Evolutionary conservation across 1,284 basidiomycete genomes (phyloP).

Genomic region (Malassezia cuniculi): DNA sequence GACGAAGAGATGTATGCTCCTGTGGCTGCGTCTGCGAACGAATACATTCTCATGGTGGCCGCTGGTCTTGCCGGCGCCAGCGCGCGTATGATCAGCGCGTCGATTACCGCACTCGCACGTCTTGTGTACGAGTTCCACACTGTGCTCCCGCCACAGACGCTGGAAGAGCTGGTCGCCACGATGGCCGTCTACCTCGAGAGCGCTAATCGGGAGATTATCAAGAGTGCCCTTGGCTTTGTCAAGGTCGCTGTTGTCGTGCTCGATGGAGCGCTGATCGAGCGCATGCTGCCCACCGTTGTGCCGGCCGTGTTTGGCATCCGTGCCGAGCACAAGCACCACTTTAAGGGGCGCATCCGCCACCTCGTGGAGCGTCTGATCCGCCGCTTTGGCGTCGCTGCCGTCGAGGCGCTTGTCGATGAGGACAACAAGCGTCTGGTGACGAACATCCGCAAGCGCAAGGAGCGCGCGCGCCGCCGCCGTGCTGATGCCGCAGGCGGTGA

Average conservation of each 20-base stretch:
- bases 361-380: conserved; percentile 92
- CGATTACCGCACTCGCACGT: conserved; percentile 81
- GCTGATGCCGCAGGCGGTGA: conserved; percentile 16
- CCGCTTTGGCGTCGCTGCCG: conserved; percentile 73
- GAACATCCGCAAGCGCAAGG: conserved; percentile 83
- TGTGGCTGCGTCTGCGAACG: conserved; percentile 70
- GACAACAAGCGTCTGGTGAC: conserved; percentile 65
- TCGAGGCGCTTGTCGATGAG: conserved; percentile 54
- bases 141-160: conserved; percentile 60
- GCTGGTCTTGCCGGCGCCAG: conserved; percentile 84
- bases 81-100: conserved; percentile 97
- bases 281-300: conserved; percentile 65
- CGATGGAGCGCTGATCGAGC: conserved; percentile 57
- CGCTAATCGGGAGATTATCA: conserved; percentile 92
- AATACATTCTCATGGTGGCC: conserved; percentile 93
- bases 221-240: conserved; percentile 84
- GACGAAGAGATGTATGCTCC: conserved; percentile 39
- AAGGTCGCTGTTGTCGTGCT: conserved; percentile 85
- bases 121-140: conserved; percentile 87
- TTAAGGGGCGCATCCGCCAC: conserved; percentile 90
- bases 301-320: conserved; percentile 80
- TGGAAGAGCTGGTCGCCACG: conserved; percentile 72
- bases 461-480: conserved; percentile 60
- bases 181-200: conserved; percentile 79
- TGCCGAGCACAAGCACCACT: conserved; percentile 96